These are phyloP conservation scores for Pontederia crassipes DNA, from an alignment of 176 grass and related monocot species.

Conservation along the genomic window DNA sequence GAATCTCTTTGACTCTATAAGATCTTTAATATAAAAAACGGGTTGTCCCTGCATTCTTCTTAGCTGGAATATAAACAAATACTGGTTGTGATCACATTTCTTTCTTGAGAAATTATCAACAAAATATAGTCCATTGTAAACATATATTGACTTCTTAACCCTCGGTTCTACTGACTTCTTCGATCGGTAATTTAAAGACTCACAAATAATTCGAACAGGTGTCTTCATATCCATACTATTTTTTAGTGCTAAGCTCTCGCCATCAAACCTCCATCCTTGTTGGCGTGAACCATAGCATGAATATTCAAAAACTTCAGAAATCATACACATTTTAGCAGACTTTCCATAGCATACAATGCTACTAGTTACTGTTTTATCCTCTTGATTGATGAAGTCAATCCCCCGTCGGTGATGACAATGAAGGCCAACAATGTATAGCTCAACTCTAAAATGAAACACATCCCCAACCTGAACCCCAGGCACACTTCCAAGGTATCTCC, in stretches of 20 bases:
- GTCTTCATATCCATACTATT: conserved; percentile 74
- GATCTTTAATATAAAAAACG: conserved; percentile 43
- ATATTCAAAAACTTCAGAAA: conserved; percentile 60
- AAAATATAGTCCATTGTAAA: conserved; percentile 75
- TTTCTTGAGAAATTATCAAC: conserved; percentile 69
- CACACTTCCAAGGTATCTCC: conserved; percentile 55
- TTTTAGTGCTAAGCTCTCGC: conserved; percentile 52
- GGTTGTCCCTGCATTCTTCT: conserved; percentile 55
- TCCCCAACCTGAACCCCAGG: conserved; percentile 63
- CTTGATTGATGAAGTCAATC: conserved; percentile 49
- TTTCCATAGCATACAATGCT: conserved; percentile 51
- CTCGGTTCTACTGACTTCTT: conserved; percentile 15
- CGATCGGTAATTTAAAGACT: conserved; percentile 14
- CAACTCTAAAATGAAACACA: conserved; percentile 61
- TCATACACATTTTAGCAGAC: conserved; percentile 33
- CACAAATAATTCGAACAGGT: conserved; percentile 67
- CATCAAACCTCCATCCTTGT: conserved; percentile 37
- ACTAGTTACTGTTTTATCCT: conserved; percentile 37
- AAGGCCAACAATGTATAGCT: conserved; percentile 69
- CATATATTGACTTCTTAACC: conserved; percentile 39
- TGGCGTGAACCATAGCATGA: conserved; percentile 29
- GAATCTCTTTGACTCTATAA: conserved; percentile 30
- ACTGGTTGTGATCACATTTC: conserved; percentile 26
- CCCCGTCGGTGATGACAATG: conserved; percentile 38
- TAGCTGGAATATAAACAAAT: conserved; percentile 54